These are phyloP conservation scores for Trametes pubescens DNA, from an alignment of 1,284 basidiomycete species.

Conservation along the genomic window DNA sequence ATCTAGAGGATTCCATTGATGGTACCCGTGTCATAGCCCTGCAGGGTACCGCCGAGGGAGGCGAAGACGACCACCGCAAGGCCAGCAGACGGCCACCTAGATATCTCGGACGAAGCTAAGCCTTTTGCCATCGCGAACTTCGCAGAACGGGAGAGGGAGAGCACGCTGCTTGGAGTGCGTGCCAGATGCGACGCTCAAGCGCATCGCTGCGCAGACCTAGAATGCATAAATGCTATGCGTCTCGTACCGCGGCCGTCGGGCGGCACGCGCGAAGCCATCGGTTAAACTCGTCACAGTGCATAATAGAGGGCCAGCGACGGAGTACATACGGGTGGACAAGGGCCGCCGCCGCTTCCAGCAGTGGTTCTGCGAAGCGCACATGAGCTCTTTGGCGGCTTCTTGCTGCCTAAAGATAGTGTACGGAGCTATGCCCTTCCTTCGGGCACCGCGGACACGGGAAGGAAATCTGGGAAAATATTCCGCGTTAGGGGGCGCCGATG, in stretches of 20 bases:
- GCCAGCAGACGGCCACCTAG: slow-evolving; percentile 55
- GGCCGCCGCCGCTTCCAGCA: neutral
- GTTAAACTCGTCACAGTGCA: neutral
- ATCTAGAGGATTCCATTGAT: slow-evolving; percentile 75
- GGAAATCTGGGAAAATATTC: too few relatives aligned
- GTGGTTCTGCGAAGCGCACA: neutral
- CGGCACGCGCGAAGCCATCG: neutral
- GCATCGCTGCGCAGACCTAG: neutral
- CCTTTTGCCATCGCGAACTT: neutral
- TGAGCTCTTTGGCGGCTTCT: neutral
- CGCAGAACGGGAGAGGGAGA: neutral
- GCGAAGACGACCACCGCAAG: slow-evolving; percentile 72
- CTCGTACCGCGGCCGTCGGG: neutral
- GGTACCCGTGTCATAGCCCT: slow-evolving; percentile 77
- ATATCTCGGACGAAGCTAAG: neutral
- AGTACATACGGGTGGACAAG: neutral
- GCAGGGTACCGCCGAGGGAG: slow-evolving; percentile 88
- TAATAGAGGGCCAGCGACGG: neutral
- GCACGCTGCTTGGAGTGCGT: neutral
- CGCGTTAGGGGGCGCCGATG: too few relatives aligned
- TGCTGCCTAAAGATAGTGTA: neutral
- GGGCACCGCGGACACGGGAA: too few relatives aligned
- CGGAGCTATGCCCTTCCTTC: neutral
- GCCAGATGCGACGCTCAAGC: neutral
- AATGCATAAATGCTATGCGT: neutral